Evolutionary conservation across 2,329 filamentous ascomycete species (phyloP), one percentile per base, ranked within the genome.

Genomic region (Colletotrichum melonis): DNA sequence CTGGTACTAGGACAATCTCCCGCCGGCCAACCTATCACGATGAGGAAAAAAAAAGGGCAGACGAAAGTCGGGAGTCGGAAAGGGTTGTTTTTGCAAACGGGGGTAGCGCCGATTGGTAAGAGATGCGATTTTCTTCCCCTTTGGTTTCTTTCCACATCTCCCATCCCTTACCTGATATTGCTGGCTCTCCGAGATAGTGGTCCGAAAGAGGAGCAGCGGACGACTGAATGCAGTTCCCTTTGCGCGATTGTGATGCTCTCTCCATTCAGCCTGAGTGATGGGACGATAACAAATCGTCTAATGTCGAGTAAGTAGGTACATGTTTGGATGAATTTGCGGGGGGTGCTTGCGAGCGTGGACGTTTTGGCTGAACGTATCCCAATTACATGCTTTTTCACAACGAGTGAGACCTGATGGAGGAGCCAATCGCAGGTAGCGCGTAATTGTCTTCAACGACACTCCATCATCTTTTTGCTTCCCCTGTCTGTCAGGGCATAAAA

Each of bases 121-220:
- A 63, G 49, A 26, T 26, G 38, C 28, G 26, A 28, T 6, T 22
- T 57, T 49, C 19, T 42, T 16, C 35, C 5, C 14, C 24, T 35
- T 35, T 35, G 32, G 11, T 62, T 24, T 54, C 35, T 58, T 35
- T 42, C 38, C 42, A 49, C n/a, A n/a, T 49, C 9, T 26, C 16
- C 49, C 30, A 24, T 56, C 46, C 68, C 68, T 71, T 71, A 42
- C 42, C 68, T 62, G 63, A 56, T 46, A 49, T n/a, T 63, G 49
- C 32, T 56, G 56, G 63, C n/a, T 28, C 46, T 46, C 56, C 42
- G 55, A 67, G 38, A 16, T 42, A 16, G 35, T 38, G 5, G 12
- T 16, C 35, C 35, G 14, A 38, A 38, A 38, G 35, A 16, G 14
- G 35, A 38, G 28, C 32, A 16, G 49, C 32, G 4, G 42, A 49